Base-by-base conservation (phyloP, 371 early-diverging fungal genomes). In the Mortierella sp. region DNA sequence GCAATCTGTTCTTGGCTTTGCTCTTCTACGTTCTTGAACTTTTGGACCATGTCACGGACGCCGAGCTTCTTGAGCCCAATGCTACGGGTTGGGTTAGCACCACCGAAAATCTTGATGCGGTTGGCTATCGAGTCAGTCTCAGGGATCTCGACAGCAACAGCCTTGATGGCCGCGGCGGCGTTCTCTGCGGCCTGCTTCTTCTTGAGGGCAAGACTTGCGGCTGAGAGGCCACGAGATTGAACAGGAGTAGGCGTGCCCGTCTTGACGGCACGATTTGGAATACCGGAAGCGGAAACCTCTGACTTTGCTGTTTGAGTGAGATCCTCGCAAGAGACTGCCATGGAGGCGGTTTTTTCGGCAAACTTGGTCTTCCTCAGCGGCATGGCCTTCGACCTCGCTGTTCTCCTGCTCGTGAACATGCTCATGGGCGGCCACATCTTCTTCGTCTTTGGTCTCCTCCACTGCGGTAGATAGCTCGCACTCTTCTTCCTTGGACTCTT, bases 41-140 rank as follows among this genome's bases (percentile, higher is more conserved):
- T 72, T 26, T 45, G 73, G 26, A 81, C 70, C 57, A 81, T 81
- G 11, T 76, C 76, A 18, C 73, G 67, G 8, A 81, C 83, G n/a
- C 70, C 62, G 10, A 60, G 8, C 59, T 67, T 72, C 32, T 59
- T 57, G 22, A 39, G 30, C 1, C 26, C 49, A 1, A 54, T 24
- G 9, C 67, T 59, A 12, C 20, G n/a, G 1, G 47, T 14, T 20
- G 35, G 28, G 3, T 57, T 37, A 32, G 52, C 64, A n/a, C 81
- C 77, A 14, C 83, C 83, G 72, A 81, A 81, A 39, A 81, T 72
- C 61, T 70, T 69, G 73, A 81, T 73, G 9, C 73, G 75, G 64
- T 60, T 67, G 26, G 73, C 65, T 28, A 81, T 81, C 9, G 83
- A 81, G 22, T 76, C 77, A 10, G 76, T 73, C 61, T 73, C 75